A percentile compares a stretch with the other conserved stretches of the same genome.
Conservation (phyloP, 2,329 filamentous ascomycete genomes). For the Lachnellula hyalina region DNA sequence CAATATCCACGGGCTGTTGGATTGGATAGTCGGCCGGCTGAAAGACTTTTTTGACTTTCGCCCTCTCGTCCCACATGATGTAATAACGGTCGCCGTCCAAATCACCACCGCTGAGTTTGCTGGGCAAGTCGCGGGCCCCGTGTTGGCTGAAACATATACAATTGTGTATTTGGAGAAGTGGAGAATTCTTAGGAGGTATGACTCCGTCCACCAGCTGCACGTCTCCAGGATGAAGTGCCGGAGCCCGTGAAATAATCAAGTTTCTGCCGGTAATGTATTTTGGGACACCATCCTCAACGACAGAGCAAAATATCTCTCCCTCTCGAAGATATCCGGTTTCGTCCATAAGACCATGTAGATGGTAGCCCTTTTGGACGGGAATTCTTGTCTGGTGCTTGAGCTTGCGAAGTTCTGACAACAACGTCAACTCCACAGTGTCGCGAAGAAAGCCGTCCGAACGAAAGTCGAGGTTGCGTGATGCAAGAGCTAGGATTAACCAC, state of each 20-base stretch:
- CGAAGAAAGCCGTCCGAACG: conserved; percentile 63
- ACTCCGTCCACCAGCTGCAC: conserved; percentile 62
- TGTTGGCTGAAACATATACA: conserved; percentile 73
- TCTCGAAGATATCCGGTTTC: conserved; percentile 65
- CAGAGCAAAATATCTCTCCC: conserved; percentile 62
- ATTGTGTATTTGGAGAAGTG: conserved; percentile 59
- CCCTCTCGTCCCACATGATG: conserved; percentile 63
- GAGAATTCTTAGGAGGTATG: conserved; percentile 53
- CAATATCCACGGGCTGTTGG: conserved; percentile 51
- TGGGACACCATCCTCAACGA: conserved; percentile 33
- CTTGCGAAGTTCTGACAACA: conserved; percentile 65
- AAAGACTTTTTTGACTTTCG: conserved; percentile 42
- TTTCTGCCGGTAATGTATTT: conserved; percentile 28
- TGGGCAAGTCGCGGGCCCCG: conserved; percentile 69
- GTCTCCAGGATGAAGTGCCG: conserved; percentile 77
- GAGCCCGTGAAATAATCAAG: conserved; percentile 66
- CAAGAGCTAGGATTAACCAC: conserved; percentile 55
- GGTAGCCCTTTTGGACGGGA: conserved; percentile 63
- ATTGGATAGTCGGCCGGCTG: conserved; percentile 65
- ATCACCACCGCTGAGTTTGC: conserved; percentile 74
- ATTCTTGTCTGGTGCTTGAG: conserved; percentile 78
- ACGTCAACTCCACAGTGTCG: conserved; percentile 62
- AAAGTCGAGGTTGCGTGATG: conserved; percentile 57
- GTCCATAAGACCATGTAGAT: conserved; percentile 78
- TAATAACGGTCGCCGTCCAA: conserved; percentile 80